phyloP scores from a whole-genome alignment of 2,329 filamentous ascomycete genomes.

The Aspergillus thermomutatus region DNA sequence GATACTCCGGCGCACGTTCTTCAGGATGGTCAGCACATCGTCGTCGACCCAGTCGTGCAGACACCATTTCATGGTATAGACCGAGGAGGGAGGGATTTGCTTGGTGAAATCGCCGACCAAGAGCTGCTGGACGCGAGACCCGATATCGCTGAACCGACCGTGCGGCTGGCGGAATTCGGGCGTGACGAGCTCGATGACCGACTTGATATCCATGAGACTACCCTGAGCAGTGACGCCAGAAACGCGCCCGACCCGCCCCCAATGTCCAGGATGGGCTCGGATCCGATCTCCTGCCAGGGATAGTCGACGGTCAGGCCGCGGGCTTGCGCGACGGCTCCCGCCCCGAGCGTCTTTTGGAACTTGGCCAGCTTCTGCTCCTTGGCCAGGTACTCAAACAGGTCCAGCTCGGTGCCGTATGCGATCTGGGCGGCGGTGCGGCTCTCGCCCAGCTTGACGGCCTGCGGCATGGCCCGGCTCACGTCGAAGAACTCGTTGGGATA shows the following conservation, averaged over 20 bases:
- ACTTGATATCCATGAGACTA: neutral
- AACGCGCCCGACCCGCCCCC: neutral
- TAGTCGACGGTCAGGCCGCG: neutral
- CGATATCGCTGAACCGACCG: neutral
- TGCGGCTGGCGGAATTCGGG: neutral
- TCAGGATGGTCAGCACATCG: neutral
- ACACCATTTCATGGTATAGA: neutral
- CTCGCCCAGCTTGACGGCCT: neutral
- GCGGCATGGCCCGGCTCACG: neutral
- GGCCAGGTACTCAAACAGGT: neutral
- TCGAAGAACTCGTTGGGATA: neutral
- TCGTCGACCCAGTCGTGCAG: slow-evolving; percentile 1
- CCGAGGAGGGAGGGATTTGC: neutral
- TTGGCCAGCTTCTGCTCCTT: neutral
- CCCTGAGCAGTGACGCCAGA: neutral
- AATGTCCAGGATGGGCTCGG: neutral
- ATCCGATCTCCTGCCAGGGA: neutral
- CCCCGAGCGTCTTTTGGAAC: neutral
- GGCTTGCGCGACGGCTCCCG: neutral
- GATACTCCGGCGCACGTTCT: neutral
- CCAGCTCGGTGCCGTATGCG: neutral
- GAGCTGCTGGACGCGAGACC: neutral
- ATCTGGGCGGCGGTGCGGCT: neutral
- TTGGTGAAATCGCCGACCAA: neutral
- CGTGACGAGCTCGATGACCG: neutral